These are phyloP conservation scores for Cylindrodendrum hubeiense DNA, from an alignment of 2,329 filamentous ascomycete species.

Conservation along the genomic window DNA sequence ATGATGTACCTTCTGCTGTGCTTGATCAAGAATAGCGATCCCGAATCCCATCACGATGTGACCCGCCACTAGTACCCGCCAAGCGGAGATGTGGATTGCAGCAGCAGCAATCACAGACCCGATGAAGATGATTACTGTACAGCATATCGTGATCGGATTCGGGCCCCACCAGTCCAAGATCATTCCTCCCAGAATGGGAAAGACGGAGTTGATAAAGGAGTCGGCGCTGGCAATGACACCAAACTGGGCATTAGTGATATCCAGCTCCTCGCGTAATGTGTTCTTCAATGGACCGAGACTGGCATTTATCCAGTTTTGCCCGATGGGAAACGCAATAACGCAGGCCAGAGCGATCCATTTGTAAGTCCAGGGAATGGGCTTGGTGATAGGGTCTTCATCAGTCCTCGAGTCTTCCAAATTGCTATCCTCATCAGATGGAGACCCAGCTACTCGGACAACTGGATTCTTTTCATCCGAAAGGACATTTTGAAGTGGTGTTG, in stretches of 20 bases:
- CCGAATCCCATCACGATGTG: slow-evolving; percentile 42
- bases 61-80: slow-evolving; percentile 35
- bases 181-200: slow-evolving; percentile 39
- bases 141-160: slow-evolving; percentile 37
- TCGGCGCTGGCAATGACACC: slow-evolving; percentile 43
- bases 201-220: slow-evolving; percentile 42
- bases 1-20: slow-evolving; percentile 34
- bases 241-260: slow-evolving; percentile 41
- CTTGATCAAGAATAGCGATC: slow-evolving; percentile 38
- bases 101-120: slow-evolving; percentile 38
- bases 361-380: slow-evolving; percentile 34
- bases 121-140: slow-evolving; percentile 34
- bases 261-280: slow-evolving; percentile 38
- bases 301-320: slow-evolving; percentile 37
- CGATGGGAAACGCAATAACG: slow-evolving; percentile 39
- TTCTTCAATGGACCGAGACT: slow-evolving; percentile 41
- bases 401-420: background rate
- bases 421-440: background rate
- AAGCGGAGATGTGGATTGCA: slow-evolving; percentile 32
- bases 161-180: slow-evolving; percentile 43
- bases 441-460: background rate
- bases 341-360: slow-evolving; percentile 40
- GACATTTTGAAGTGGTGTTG: no score
- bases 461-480: background rate
- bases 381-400: background rate